Base-by-base conservation (phyloP, 73 alveolate genomes). In the Chromera velia region DNA sequence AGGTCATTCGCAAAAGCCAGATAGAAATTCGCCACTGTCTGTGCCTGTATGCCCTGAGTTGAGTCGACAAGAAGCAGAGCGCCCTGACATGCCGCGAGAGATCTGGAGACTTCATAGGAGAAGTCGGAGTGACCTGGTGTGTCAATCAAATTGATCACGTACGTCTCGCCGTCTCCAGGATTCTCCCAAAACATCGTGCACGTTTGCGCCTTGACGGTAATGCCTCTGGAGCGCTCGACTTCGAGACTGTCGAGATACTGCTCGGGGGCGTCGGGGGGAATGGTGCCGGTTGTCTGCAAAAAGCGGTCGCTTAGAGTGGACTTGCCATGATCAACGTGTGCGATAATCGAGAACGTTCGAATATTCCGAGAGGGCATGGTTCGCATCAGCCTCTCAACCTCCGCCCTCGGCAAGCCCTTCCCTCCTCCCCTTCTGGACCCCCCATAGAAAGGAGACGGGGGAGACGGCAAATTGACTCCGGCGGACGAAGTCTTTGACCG, bases 71-170 rank as follows among this genome's bases (percentile, higher is more conserved):
- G 81, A 27, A 94, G 80, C 40, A 94, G 83, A 0, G 98, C 97
- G 0, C 98, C 98, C 81, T 94, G 92, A 55, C 98, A 94, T 18
- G 97, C 96, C 32, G 91, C 88, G 48, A 94, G 90, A 40, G 94
- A 87, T 55, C 98, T 86, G 31, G 94, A 93, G 40, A 94, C 98
- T 88, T 94, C 94, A 81, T 94, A 94, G 34, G 93, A 75, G 76
- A 94, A 94, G 80, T 94, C 98, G 55, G 90, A 96, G 68, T 94
- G 98, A 0, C 98, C 98, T 7, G 98, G 98, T 19, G 98, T 94
- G 81, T 94, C 98, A 81, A 94, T 91, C 74, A 94, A 76, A 76
- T 94, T 94, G 34, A 92, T 80, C 73, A 92, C 65, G 83, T 93
- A 92, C 63, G 82, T 76, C 32, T 76, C 72, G 33, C 88, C 88